Conservation (phyloP, 2,329 filamentous ascomycete species). For the Fusarium floridanum region DNA sequence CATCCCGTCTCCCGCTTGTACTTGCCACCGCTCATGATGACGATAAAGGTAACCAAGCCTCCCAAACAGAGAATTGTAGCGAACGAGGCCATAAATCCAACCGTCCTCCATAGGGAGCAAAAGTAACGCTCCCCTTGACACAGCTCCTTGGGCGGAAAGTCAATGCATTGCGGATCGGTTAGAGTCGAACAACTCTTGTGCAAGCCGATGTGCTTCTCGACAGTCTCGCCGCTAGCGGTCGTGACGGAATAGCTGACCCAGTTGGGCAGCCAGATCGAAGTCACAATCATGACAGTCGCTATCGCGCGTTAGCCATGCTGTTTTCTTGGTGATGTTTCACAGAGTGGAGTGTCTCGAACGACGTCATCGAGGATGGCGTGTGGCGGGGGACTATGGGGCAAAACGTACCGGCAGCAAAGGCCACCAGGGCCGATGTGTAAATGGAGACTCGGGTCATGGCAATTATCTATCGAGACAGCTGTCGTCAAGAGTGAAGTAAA, state of each 20-base stretch:
- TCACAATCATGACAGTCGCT: conserved; percentile 80
- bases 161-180: conserved; percentile 69
- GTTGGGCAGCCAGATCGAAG: conserved; percentile 75
- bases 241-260: conserved; percentile 77
- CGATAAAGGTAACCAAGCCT: conserved; percentile 81
- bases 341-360: conserved; percentile 1
- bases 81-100: conserved; percentile 90
- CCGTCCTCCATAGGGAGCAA: conserved; percentile 91
- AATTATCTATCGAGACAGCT: conserved; percentile 9
- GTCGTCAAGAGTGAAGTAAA: background rate
- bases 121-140: conserved; percentile 74
- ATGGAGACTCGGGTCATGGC: conserved; percentile 60
- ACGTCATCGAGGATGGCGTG: conserved; percentile 44
- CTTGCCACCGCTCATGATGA: conserved; percentile 83
- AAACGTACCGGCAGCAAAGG: conserved; percentile 59
- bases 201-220: conserved; percentile 78
- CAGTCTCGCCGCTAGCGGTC: conserved; percentile 59
- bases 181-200: conserved; percentile 84
- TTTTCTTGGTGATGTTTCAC: background rate
- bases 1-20: conserved; percentile 85
- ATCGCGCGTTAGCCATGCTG: conserved; percentile 48
- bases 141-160: conserved; percentile 51
- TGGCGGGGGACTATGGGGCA: conserved; percentile 16
- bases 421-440: conserved; percentile 58
- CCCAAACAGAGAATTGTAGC: conserved; percentile 85